These are phyloP conservation scores for Pichiaceae sp. DNA, from an alignment of 1,139 yeast genomes.

Conservation along the genomic window DNA sequence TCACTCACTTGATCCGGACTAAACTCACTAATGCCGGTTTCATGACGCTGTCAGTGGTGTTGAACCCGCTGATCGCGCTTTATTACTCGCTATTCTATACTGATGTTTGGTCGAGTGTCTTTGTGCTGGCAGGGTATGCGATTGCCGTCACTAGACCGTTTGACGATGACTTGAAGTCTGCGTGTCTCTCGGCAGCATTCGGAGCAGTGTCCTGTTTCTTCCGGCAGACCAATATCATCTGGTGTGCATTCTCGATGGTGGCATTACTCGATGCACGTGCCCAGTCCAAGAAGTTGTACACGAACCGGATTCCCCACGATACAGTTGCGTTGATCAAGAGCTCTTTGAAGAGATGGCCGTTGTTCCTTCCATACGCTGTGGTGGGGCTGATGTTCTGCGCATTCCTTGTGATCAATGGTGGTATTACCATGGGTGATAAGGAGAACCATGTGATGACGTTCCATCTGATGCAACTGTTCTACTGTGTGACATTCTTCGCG, in stretches of 20 bases:
- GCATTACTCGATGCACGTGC: slow-evolving; percentile 45
- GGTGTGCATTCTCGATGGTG: slow-evolving; percentile 64
- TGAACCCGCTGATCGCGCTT: slow-evolving; percentile 65
- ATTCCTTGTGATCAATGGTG: slow-evolving; percentile 62
- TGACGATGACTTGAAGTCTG: slow-evolving; percentile 12
- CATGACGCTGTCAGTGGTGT: slow-evolving; percentile 40
- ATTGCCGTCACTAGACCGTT: slow-evolving; percentile 26
- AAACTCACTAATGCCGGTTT: slow-evolving; percentile 30
- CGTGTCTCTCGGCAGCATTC: slow-evolving; percentile 31
- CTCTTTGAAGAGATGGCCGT: slow-evolving; percentile 22
- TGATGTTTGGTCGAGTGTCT: slow-evolving; percentile 82
- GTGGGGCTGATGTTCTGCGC: slow-evolving; percentile 44
- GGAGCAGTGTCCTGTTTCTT: slow-evolving; percentile 59
- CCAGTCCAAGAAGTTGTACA: slow-evolving; percentile 26
- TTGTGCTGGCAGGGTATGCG: slow-evolving; percentile 45
- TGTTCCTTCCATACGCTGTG: slow-evolving; percentile 41
- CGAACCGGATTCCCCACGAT: slow-evolving; percentile 11
- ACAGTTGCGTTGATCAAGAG: slow-evolving; percentile 18
- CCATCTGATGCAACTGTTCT: slow-evolving; percentile 76
- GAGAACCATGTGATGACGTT: slow-evolving; percentile 66
- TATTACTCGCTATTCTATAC: slow-evolving; percentile 81
- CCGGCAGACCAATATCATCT: slow-evolving; percentile 85
- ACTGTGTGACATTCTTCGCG: slow-evolving; percentile 57
- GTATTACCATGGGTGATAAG: slow-evolving; percentile 82
- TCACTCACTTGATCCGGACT: slow-evolving; percentile 24